These are phyloP conservation scores for Handroanthus guayacan DNA, from an alignment of 257 asterid genomes.

Conservation along the genomic window DNA sequence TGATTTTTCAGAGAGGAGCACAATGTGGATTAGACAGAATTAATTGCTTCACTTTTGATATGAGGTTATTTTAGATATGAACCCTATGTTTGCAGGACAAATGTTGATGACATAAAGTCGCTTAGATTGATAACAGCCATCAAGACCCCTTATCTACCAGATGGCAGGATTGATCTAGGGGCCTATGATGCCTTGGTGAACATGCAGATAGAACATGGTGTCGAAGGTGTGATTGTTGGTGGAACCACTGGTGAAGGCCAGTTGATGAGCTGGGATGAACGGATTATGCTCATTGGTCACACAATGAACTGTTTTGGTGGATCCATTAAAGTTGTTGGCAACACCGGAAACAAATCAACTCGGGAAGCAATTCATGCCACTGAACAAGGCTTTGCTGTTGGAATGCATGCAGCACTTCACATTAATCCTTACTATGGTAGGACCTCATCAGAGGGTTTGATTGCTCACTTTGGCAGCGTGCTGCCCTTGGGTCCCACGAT, in stretches of 20 bases:
- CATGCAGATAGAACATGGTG: slow-evolving; percentile 77
- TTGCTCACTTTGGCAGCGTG: slow-evolving; percentile 72
- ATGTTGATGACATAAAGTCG: slow-evolving; percentile 71
- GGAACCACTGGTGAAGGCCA: slow-evolving; percentile 95
- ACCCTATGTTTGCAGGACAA: slow-evolving; percentile 59
- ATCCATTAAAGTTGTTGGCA: too few relatives aligned
- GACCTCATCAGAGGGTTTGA: slow-evolving; percentile 75
- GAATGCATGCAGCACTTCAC: too few relatives aligned
- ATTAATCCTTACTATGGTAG: slow-evolving; percentile 83
- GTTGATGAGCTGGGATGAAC: slow-evolving; percentile 92
- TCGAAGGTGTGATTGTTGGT: slow-evolving; percentile 81
- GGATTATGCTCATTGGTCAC: slow-evolving; percentile 88
- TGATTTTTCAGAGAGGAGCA: neutral
- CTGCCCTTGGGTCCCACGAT: slow-evolving; percentile 49
- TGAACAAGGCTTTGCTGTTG: too few relatives aligned
- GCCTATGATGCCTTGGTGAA: slow-evolving; percentile 76
- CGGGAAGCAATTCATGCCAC: too few relatives aligned
- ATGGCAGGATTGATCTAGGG: slow-evolving; percentile 85
- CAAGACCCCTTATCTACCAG: slow-evolving; percentile 86
- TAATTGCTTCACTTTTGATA: neutral
- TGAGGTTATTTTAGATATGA: neutral
- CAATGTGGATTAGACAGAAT: neutral
- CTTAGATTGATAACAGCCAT: slow-evolving; percentile 80
- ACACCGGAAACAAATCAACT: too few relatives aligned
- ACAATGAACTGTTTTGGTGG: slow-evolving; percentile 62